Evolutionary conservation across 2,329 filamentous ascomycete species (phyloP), one percentile per base, ranked within the genome.

Genomic region (Talaromyces sp.): DNA sequence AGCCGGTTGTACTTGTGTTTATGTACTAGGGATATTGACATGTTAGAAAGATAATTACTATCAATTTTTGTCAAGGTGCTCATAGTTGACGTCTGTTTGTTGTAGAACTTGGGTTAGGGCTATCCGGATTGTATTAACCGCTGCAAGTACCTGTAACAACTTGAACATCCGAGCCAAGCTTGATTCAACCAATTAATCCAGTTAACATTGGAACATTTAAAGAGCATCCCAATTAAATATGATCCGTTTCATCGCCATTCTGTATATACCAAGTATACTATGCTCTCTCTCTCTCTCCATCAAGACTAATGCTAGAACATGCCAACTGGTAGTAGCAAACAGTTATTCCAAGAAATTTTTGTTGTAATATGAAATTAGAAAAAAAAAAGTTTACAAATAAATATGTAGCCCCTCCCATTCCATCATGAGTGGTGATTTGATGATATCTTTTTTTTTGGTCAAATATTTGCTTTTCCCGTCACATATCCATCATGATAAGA

Each of bases 311-410:
- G 44, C 44, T 47, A 47, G 44, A 23, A 23, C 44, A 47, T 47
- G 18, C 8, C 44, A 47, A 47, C 18, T 47, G 44, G 44, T 47
- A 47, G 44, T 47, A 47, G 23, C 23, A 7, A 47, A 47, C 44
- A 47, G 23, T 47, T 47, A 47, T 27, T 27, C 44, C n/a, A 47
- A 47, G 44, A 47, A 47, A 3, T 47, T 18, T 23, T 47, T 47
- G 18, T 47, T 47, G 42, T 47, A 23, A 23, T 47, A 23, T 23
- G 50, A 59, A 57, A 57, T 28, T 54, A n/a, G 42, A 30, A 59
- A 27, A 56, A 63, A 30, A 61, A 61, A 63, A 57, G 55, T 55
- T 56, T 62, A 62, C 61, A 62, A 60, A 59, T 52, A 62, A 62
- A 62, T 62, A 62, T 61, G 51, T 62, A 63, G 52, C 56, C 54